phyloP scores from a whole-genome alignment of 495 filamentous ascomycete species.

The Collariella sp. region DNA sequence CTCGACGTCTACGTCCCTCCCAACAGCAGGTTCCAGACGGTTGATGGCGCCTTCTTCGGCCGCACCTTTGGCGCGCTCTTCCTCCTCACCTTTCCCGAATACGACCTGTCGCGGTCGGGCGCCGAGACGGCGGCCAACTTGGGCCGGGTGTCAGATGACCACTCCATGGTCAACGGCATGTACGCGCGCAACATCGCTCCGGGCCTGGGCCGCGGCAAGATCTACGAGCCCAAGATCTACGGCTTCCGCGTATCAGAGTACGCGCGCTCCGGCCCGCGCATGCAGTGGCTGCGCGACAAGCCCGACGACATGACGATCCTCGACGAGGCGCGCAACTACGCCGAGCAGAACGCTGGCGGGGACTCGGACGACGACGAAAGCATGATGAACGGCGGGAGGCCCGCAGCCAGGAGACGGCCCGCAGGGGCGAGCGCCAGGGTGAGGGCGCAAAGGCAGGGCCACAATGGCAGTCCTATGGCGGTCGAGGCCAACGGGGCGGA shows the following conservation, averaged over 20 bases:
- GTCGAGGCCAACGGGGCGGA: conserved; percentile 43
- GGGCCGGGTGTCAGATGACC: conserved; percentile 33
- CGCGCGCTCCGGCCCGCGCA: conserved; percentile 77
- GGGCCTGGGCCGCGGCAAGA: conserved; percentile 69
- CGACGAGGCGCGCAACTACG: conserved; percentile 63
- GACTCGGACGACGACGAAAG: conserved; percentile 41
- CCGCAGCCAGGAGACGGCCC: conserved; percentile 30
- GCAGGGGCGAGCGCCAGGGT: conserved; percentile 21
- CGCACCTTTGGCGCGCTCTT: conserved; percentile 90
- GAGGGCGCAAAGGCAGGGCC: conserved; percentile 22
- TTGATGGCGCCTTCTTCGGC: conserved; percentile 98
- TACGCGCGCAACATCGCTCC: conserved; percentile 75
- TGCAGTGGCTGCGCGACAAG: conserved; percentile 89
- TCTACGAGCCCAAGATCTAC: conserved; percentile 95
- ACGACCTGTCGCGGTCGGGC: conserved; percentile 60
- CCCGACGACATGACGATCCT: conserved; percentile 70
- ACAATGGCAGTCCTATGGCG: conserved; percentile 46
- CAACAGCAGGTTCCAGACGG: conserved; percentile 92
- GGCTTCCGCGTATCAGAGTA: conserved; percentile 88
- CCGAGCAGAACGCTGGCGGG: conserved; percentile 35
- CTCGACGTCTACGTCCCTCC: conserved; percentile 95
- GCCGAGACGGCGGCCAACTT: conserved; percentile 37
- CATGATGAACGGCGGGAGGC: conserved; percentile 21
- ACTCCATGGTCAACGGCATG: conserved; percentile 70
- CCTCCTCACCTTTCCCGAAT: conserved; percentile 95